Evolutionary conservation across 2,329 filamentous ascomycete species (phyloP).

Genomic region (Penicillium sp.): DNA sequence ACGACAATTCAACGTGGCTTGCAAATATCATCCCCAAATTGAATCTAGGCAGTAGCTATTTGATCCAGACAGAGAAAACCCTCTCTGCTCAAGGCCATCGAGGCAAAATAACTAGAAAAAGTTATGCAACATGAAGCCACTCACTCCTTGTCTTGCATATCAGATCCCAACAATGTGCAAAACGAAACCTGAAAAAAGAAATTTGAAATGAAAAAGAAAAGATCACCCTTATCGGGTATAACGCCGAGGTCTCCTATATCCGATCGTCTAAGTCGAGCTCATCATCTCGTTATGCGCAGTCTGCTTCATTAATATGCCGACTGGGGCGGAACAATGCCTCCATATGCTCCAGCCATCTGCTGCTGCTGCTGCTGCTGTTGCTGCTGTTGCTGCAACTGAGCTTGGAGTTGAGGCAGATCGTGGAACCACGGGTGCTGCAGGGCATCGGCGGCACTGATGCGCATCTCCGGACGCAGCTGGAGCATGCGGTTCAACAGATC

Average conservation of each 20-base stretch:
- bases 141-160: neutral
- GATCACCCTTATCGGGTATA: slow-evolving; percentile 25
- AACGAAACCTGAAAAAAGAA: slow-evolving; percentile 7
- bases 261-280: slow-evolving; percentile 27
- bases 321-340: slow-evolving; percentile 39
- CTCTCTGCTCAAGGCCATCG: neutral
- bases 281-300: slow-evolving; percentile 28
- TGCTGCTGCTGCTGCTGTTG: slow-evolving; percentile 28
- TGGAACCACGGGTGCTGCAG: slow-evolving; percentile 91
- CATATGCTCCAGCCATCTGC: slow-evolving; percentile 40
- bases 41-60: neutral
- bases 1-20: neutral
- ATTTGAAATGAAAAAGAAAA: slow-evolving; percentile 8
- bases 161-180: neutral
- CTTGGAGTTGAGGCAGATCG: slow-evolving; percentile 57
- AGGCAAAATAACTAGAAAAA: neutral
- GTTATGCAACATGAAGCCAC: neutral
- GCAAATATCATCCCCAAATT: neutral
- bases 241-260: slow-evolving; percentile 32
- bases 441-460: slow-evolving; percentile 83
- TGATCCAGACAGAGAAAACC: neutral
- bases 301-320: slow-evolving; percentile 30
- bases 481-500: slow-evolving; percentile 88
- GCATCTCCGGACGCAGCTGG: slow-evolving; percentile 85
- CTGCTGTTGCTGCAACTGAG: slow-evolving; percentile 46